Base-by-base conservation (phyloP, 805 yeast species). In the Pichia nakasei region DNA sequence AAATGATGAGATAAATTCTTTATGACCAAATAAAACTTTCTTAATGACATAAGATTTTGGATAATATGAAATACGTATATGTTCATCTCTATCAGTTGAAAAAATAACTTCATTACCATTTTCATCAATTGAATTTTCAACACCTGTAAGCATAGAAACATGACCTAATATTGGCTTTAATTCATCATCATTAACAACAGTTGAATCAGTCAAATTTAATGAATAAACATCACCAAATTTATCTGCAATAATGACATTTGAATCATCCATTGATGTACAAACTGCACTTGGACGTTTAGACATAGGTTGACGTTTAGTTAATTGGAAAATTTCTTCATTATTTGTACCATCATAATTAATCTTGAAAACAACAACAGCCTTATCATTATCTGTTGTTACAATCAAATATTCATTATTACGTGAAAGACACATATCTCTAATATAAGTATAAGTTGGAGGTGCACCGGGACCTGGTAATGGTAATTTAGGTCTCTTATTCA, bases 61-160 rank as follows among this genome's bases (percentile, higher is more conserved):
- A 55, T 74, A 87, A 51, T 78, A 73, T 3, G 96, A 76, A 17
- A 93, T 71, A 59, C 94, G 75, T 49, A 93, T 83, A 62, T 94
- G 99, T 63, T 93, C 99, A 63, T 93, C 99, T 64, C 98, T 75
- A 66, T 93, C 99, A 33, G 89, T 79, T 2, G 95, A 80, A 44
- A 91, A 70, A 15, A 89, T 60, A 47, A 64, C 82, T 49, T 70
- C 68, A 47, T 74, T 73, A 9, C 70, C 73, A 18, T 51, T 39
- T 26, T 68, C 62, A 37, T 63, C 59, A 3, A 55, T 53, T 12
- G 72, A 68, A 22, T 79, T 66, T 24, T 70, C 56, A 2, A 89
- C 73, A 49, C 80, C 87, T n/a, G 95, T 84, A 48, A 93, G 73
- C 96, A 93, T 87, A 3, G 97, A 89, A 5, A 93, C 97, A 63